These are phyloP conservation scores for Tolypocladium pustulatum DNA, from an alignment of 2,329 filamentous ascomycete genomes.

Conservation along the genomic window DNA sequence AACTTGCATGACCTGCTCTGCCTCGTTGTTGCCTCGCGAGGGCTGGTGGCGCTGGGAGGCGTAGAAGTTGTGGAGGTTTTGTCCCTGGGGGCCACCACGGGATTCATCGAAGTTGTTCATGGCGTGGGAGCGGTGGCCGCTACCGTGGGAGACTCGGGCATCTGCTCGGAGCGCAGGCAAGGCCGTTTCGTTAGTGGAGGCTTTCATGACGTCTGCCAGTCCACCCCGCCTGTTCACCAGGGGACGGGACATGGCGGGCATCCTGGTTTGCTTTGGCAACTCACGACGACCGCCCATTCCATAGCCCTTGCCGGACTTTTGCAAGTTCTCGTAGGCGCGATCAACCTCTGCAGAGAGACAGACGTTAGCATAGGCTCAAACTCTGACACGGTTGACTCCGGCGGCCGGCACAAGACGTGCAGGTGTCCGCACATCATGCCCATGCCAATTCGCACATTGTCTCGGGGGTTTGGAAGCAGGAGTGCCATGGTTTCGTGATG, in stretches of 20 bases:
- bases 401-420: neutral
- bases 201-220: slow-evolving; percentile 7
- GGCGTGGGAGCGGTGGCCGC: slow-evolving; percentile 67
- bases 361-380: neutral
- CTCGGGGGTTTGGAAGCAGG: neutral
- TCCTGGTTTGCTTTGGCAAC: slow-evolving; percentile 9
- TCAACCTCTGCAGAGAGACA: slow-evolving; percentile 69
- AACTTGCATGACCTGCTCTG: slow-evolving; percentile 97
- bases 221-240: neutral
- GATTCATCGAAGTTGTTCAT: slow-evolving; percentile 72
- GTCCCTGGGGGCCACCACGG: slow-evolving; percentile 53
- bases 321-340: slow-evolving; percentile 85
- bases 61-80: slow-evolving; percentile 85
- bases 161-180: slow-evolving; percentile 38
- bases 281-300: slow-evolving; percentile 66
- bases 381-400: neutral
- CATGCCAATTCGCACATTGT: neutral
- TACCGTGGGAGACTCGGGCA: slow-evolving; percentile 54
- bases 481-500: neutral
- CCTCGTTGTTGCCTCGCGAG: slow-evolving; percentile 74
- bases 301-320: slow-evolving; percentile 95
- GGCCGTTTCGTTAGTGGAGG: slow-evolving; percentile 1
- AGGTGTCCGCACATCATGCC: neutral
- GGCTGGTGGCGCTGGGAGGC: slow-evolving; percentile 85
- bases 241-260: neutral